These are phyloP conservation scores for Phytopythium delawarense DNA, from an alignment of 352 stramenopile species.

Conservation along the genomic window DNA sequence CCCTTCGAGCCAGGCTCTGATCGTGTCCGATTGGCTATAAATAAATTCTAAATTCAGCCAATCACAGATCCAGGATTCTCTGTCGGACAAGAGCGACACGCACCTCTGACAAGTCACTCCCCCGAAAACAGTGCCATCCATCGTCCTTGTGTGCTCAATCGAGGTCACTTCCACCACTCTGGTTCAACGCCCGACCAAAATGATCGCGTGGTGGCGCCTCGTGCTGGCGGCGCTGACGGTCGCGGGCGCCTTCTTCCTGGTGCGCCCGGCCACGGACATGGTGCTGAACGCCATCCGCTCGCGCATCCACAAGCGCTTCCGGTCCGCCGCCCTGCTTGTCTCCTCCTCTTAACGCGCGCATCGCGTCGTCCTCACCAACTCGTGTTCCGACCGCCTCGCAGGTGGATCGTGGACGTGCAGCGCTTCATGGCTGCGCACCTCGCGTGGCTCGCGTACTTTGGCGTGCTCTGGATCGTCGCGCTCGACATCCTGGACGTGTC, in stretches of 20 bases:
- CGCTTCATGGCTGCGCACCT: conserved; percentile 74
- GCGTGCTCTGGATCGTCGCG: conserved; percentile 46
- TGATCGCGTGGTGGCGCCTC: conserved; percentile 54
- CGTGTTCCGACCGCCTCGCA: conserved; percentile 7
- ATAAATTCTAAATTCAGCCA: too few relatives aligned
- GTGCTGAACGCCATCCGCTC: conserved; percentile 46
- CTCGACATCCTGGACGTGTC: conserved; percentile 49
- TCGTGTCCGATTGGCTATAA: too few relatives aligned
- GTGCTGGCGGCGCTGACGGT: conserved; percentile 37
- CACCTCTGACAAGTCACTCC: too few relatives aligned
- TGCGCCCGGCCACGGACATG: conserved; percentile 41
- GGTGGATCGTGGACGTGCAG: conserved; percentile 78
- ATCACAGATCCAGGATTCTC: too few relatives aligned
- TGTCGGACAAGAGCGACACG: too few relatives aligned
- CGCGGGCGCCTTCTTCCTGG: conserved; percentile 49
- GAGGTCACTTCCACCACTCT: too few relatives aligned
- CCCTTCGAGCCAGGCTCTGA: too few relatives aligned
- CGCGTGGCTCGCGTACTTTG: conserved; percentile 59
- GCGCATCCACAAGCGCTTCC: conserved; percentile 60
- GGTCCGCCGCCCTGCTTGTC: conserved; percentile 13
- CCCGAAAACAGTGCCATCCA: too few relatives aligned
- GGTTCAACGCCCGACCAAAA: too few relatives aligned
- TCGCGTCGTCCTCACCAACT: neutral
- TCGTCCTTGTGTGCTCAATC: too few relatives aligned
- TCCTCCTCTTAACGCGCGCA: neutral